Evolutionary conservation across 1,139 yeast species (phyloP).

Genomic region (Trichomonascaceae sp.): DNA sequence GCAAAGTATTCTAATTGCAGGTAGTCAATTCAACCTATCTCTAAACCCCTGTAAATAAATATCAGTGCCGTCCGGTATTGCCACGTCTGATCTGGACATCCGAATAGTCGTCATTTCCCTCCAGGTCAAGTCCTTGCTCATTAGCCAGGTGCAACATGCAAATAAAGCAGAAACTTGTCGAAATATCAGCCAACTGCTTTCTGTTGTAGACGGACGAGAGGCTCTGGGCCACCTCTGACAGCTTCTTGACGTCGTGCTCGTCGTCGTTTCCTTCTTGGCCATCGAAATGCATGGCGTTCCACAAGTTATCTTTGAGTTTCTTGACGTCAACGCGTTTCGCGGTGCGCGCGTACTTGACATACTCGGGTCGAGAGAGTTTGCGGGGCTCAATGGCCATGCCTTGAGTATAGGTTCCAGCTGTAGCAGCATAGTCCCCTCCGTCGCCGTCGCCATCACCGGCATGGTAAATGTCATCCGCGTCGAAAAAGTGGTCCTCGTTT

Average conservation of each 20-base stretch:
- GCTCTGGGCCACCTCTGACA: slow-evolving; percentile 34
- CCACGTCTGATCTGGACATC: slow-evolving; percentile 39
- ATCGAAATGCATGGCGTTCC: slow-evolving; percentile 38
- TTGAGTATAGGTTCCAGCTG: too few relatives aligned
- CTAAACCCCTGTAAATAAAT: too few relatives aligned
- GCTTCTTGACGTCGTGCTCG: slow-evolving; percentile 20
- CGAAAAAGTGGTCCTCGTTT: slow-evolving; percentile 34
- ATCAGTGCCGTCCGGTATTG: too few relatives aligned
- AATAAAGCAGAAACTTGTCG: slow-evolving; percentile 81
- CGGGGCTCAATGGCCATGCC: too few relatives aligned
- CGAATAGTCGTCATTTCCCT: slow-evolving; percentile 39
- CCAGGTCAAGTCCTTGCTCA: slow-evolving; percentile 66
- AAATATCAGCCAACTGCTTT: slow-evolving; percentile 40
- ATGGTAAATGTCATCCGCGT: slow-evolving; percentile 24
- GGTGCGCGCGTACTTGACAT: slow-evolving; percentile 60
- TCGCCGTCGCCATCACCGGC: too few relatives aligned
- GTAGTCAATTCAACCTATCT: too few relatives aligned
- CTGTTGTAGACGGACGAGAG: slow-evolving; percentile 24
- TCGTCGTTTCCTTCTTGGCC: slow-evolving; percentile 8
- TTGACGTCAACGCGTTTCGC: slow-evolving; percentile 82
- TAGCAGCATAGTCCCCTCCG: too few relatives aligned
- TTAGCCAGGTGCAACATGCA: slow-evolving; percentile 80
- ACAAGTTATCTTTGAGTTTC: slow-evolving; percentile 65
- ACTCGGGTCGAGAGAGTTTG: slow-evolving; percentile 35
- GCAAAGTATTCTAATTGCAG: too few relatives aligned